Percentiles rank a stretch among this genome's conserved stretches.
phyloP scores from a whole-genome alignment of 1,284 basidiomycete species.

The Trametes versicolor region DNA sequence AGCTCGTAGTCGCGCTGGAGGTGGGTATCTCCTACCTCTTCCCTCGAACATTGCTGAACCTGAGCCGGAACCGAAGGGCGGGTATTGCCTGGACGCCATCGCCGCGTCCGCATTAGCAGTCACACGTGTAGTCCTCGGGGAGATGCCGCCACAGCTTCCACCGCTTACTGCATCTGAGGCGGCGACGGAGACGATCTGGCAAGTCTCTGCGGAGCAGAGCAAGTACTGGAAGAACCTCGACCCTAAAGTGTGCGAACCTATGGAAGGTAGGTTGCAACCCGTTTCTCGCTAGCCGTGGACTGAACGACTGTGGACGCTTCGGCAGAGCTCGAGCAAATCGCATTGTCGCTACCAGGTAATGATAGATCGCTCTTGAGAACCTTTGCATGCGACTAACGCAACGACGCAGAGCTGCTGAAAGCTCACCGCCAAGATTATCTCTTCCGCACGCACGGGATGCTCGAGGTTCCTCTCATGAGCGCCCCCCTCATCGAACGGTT shows the following conservation, averaged over 20 bases:
- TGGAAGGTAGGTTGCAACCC: conserved; percentile 61
- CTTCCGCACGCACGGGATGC: conserved; percentile 76
- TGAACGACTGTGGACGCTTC: conserved; percentile 6
- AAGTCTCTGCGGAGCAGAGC: conserved; percentile 88
- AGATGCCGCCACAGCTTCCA: conserved; percentile 80
- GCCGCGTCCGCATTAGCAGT: conserved; percentile 91
- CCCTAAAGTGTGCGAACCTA: conserved; percentile 81
- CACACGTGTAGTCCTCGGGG: conserved; percentile 85
- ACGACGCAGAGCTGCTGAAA: conserved; percentile 77
- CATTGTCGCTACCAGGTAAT: conserved; percentile 73
- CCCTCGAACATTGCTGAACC: background rate
- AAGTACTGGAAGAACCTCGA: conserved; percentile 92
- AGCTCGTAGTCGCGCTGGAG: conserved; percentile 93
- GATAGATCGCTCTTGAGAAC: background rate
- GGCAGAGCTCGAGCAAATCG: conserved; percentile 64
- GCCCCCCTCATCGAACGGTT: conserved; percentile 74
- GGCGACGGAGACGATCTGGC: conserved; percentile 88
- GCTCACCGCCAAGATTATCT: conserved; percentile 85
- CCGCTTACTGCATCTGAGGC: conserved; percentile 78
- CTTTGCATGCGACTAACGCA: conserved; percentile 4
- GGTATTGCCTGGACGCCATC: conserved; percentile 94
- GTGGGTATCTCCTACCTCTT: conserved; percentile 51
- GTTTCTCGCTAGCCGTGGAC: background rate
- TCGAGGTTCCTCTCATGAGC: conserved; percentile 81
- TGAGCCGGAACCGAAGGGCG: conserved; percentile 68